Base-by-base conservation (phyloP, 306 rosid species). In the Sindora glabra region DNA sequence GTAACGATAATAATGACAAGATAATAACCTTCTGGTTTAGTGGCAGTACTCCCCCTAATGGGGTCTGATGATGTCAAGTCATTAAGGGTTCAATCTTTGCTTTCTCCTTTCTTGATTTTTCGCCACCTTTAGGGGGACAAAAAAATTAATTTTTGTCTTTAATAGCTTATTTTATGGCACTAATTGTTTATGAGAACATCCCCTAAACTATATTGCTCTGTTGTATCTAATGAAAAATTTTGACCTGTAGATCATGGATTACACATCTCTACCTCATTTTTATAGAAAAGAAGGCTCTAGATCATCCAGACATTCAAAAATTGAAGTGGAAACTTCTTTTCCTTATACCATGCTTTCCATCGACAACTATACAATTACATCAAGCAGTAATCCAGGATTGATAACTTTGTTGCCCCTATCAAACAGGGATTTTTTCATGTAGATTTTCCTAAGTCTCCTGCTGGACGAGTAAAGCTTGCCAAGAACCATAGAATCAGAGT, bases 361-460 rank as follows among this genome's bases (percentile, higher is more conserved):
- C 94, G 80, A 74, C 70, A 81, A 74, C 94, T 92, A 59, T 88
- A 88, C 75, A 64, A 72, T 65, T 77, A 83, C 82, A 74, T 76
- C 69, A 83, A 77, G 62, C 81, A 86, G 76, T 94, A 77, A 71
- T 70, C 90, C 59, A 65, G 78, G 65, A 63, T 23, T 10, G 34
- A 48, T 19, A 79, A 75, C 70, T 34, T 75, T n/a, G 77, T 48
- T 54, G 64, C 7, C 29, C 94, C 81, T 32, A 77, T 77, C 72
- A 91, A 80, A 50, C 87, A 83, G 50, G 94, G 98, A 65, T 92
- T 96, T 8, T 85, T 83, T 67, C 96, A 88, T 48, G 96, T 86
- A 47, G 76, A 76, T 51, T 56, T 88, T 45, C 94, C 95, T 5
- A 86, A 77, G 68, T 81, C 86, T 44, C 75, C 74, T 1, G 63